Evolutionary conservation across 2,329 filamentous ascomycete species (phyloP), one percentile per base, ranked within the genome.

Genomic region (Polytolypa hystricis): DNA sequence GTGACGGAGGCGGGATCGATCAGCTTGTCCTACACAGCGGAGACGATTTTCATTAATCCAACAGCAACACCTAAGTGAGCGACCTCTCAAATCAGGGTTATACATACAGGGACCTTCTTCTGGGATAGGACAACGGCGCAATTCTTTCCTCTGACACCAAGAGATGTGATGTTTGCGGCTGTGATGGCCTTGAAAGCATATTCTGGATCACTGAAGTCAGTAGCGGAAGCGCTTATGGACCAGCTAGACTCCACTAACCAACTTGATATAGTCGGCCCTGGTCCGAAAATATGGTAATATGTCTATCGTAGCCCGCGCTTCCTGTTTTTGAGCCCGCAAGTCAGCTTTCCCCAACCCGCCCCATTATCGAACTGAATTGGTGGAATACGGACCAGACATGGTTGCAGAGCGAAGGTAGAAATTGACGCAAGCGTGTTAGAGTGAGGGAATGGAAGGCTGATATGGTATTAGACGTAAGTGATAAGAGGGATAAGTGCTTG

Each of bases 141-240:
- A 68, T 91, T 77, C 74, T 98, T 98, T 64, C 91, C 91, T 58
- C 86, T 77, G 50, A 98, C 78, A 52, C 91, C 91, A 62, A 98
- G 77, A 43, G 91, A 91, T 73, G 93, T 98, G 70, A 98, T 96
- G 66, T 96, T 96, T 51, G 91, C 91, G 43, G 91, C 89, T 51
- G 91, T 98, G 67, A 98, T 98, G 41, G 91, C 91, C 72, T 98
- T 98, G 79, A 98, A 98, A 53, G 91, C 91, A 89, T 98, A 98
- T 74, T 98, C 91, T 96, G 60, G 52, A 47, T 27, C 35, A 42
- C 46, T n/a, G n/a, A 44, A 49, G 34, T 45, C 31, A 49, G 61
- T 42, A 60, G 57, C 53, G 38, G 46, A 53, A 56, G 12, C 12
- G 7, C 6, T 19, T n/a, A 21, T 12, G 19, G 30, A 14, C 14